phyloP scores from a whole-genome alignment of 768 basidiomycete genomes.

The Macrolepiota fuliginosa region DNA sequence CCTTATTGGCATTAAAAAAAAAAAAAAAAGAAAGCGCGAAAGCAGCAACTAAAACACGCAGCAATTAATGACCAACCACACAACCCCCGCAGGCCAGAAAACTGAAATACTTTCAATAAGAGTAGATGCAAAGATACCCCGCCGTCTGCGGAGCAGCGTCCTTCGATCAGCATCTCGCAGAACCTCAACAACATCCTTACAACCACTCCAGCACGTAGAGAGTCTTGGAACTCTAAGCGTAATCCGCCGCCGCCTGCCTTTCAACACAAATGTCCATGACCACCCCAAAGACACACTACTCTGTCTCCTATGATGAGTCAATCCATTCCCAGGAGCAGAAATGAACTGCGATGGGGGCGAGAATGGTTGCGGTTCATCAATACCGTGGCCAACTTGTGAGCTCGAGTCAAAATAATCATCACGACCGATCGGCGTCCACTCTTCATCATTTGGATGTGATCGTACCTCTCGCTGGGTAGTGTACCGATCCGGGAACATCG shows the following conservation, averaged over 20 bases:
- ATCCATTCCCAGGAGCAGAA: constrained; percentile 30
- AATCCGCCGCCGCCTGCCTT: constrained; percentile 54
- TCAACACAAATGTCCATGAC: constrained; percentile 54
- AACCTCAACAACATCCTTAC: constrained; percentile 18
- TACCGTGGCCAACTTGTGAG: not conserved
- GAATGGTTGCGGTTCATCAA: constrained; percentile 12
- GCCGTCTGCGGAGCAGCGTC: constrained; percentile 19
- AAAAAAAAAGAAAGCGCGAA: not conserved
- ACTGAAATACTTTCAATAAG: constrained; percentile 13
- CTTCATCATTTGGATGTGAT: constrained; percentile 23
- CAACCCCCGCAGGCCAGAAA: constrained; percentile 14
- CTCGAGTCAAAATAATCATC: not conserved
- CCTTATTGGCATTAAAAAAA: not conserved
- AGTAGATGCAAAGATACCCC: constrained; percentile 32
- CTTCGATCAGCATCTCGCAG: constrained; percentile 15
- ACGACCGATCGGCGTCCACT: constrained; percentile 30
- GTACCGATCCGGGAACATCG: constrained; percentile 51
- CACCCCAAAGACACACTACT: constrained; percentile 26
- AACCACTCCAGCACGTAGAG: constrained; percentile 21
- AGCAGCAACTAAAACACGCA: not conserved
- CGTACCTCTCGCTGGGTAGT: constrained; percentile 34
- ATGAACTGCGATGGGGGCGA: constrained; percentile 30
- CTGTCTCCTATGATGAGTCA: constrained; percentile 16
- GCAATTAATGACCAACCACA: constrained; percentile 15
- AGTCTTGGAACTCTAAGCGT: constrained; percentile 39